Base-by-base conservation (phyloP, 2,329 filamentous ascomycete species). In the Colletotrichum falcatum region DNA sequence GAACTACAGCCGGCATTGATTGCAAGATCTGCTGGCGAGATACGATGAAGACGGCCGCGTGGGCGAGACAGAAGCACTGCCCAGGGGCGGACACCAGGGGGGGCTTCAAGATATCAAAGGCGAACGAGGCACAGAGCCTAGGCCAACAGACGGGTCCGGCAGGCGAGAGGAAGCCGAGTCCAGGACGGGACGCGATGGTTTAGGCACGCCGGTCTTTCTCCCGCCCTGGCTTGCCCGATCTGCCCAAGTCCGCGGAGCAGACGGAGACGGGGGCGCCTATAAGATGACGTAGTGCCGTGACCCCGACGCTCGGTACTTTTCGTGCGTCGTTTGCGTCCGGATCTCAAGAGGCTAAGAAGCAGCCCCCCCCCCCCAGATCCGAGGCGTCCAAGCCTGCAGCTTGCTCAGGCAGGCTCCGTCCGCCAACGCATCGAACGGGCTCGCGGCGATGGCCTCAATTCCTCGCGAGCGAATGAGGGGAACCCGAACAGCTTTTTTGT, bases 31-130 rank as follows among this genome's bases (percentile, higher is more conserved):
- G 2, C 59, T 77, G 16, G 39, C 62, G 9, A 75, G 62, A 26
- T 77, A 76, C 20, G 75, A 75, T 9, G 39, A 66, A 37, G 39
- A 71, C 37, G 11, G 2, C 12, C 11, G 71, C 35, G 75, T 77
- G 65, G 72, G 67, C 26, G 63, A 75, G 11, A 71, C 71, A 20
- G 46, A 18, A 11, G 35, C 35, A 44, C 14, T 53, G 28, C 37
- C 48, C 48, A 49, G 26, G 42, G 6, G 8, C 46, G 42, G 18
- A 51, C 44, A 26, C 33, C 59, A 1, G 60, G 11, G 42, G 8
- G 3, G 20, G 49, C 33, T 28, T 65, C 56, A 55, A 70, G 51
- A 26, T 67, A 35, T 44, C 51, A 12, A 58, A 12, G 14, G 42
- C 16, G 51, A 58, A 26, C 11, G 30, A 8, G 37, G 48, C 18